Base-by-base conservation (phyloP, 768 basidiomycete species). In the Leucocoprinus birnbaumii region DNA sequence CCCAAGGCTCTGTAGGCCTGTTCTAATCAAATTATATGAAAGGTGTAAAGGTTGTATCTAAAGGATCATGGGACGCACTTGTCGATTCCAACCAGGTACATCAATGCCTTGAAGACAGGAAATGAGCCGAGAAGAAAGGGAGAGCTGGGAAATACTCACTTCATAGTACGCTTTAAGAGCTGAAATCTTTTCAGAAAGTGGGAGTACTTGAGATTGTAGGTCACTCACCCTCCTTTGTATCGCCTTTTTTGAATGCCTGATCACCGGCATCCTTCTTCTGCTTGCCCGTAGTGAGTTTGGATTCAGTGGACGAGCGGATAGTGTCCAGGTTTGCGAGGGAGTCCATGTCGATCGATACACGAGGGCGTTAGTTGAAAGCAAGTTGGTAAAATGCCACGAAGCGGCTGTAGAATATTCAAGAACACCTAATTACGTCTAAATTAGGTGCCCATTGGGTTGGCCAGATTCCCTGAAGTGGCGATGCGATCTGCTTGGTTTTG, bases 41-140 rank as follows among this genome's bases (percentile, higher is more conserved):
- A 50, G 8, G 53, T 37, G n/a, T 25, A 25, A 21, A 53, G n/a
- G 9, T 10, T 34, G 41, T 44, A 44, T 25, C 41, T 11, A 21
- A 2, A 46, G 38, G 31, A 25, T 43, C 37, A 27, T 45, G 8
- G 40, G 11, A 68, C 83, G 57, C 63, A 89, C 89, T 88, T 92
- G 76, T 91, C 86, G 46, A 93, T 68, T 19, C 91, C 91, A 41
- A 82, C 72, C 13, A 91, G 75, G 61, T 84, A 91, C 76, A 91
- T 74, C 49, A 91, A 70, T 21, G 89, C 72, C 90, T 89, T 56
- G 35, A 13, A 21, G 47, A 11, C 14, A 24, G 56, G 53, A 31
- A 57, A 54, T 6, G 9, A 38, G 13, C 25, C 18, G 49, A 51
- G 19, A 51, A 53, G 9, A 37, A 16, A 11, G 27, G 51, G 38